Base-by-base conservation (phyloP, 805 yeast species). In the Saccharomyces jurei region DNA sequence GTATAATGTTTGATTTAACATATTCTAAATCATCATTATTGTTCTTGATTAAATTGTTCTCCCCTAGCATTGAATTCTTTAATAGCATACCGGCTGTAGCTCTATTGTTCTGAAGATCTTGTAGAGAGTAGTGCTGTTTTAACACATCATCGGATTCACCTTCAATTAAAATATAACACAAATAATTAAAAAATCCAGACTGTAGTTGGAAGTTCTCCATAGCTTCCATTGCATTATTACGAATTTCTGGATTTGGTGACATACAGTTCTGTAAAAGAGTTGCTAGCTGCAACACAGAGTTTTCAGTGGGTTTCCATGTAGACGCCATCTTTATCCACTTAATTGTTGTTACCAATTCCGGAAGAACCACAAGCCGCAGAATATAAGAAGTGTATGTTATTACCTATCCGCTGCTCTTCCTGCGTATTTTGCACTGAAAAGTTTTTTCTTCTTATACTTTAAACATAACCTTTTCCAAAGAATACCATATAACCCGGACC, bases 51-150 rank as follows among this genome's bases (percentile, higher is more conserved):
- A 60, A 71, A 59, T 53, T 59, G 60, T 77, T 61, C 69, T 69
- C 57, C 75, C 74, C 72, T 41, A 81, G 63, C n/a, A 90, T 72
- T 57, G 80, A 80, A 70, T 91, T 92, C 67, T 94, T 92, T 69
- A 94, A 77, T 63, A 84, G 76, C 56, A 91, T 71, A 9, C 98
- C 99, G 0, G 97, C 92, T 0, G 96, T 84, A 0, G 96, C 96
- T 52, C 97, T 78, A 50, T 61, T 58, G 28, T 63, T 63, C 27
- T 63, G 62, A 36, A 67, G 48, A 25, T 67, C 71, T 27, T 54
- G 52, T 8, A 50, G 48, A 1, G 65, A 50, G 30, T 65, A 63
- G 10, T 60, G 61, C 1, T 61, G 41, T 17, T 52, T 51, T 47
- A 68, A 53, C 9, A 83, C 77, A 46, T 81, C 82, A 28, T 72